Base-by-base conservation (phyloP, 768 basidiomycete genomes). In the Kwoniella dendrophila region DNA sequence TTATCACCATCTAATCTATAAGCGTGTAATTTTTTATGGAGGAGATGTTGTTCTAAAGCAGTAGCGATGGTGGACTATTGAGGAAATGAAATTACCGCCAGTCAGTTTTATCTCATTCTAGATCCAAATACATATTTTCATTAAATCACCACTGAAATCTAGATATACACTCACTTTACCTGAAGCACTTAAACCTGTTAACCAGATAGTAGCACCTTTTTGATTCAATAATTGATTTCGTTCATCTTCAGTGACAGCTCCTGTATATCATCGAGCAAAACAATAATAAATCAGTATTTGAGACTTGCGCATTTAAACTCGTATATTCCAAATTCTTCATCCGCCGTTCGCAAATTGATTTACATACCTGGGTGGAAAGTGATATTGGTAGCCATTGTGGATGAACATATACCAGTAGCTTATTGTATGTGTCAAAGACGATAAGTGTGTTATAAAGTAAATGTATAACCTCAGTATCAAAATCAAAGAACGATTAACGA, bases 61-160 rank as follows among this genome's bases (percentile, higher is more conserved):
- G 92, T 95, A 4, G 91, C 96, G 69, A 99, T 90, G 27, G 95
- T 98, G 5, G 93, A 97, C 92, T 98, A 76, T 1, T n/a, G 7
- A 32, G 32, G 24, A 36, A 30, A 18, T 41, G 36, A 63, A 43
- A 32, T 48, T 11, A 52, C 36, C 8, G 36, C 18, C 36, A 41
- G 51, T 22, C 53, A 40, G 70, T 67, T 51, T 43, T 18, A 18
- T 38, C 36, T 38, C n/a, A n/a, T n/a, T n/a, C n/a, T n/a, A n/a
- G n/a, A n/a, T n/a, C n/a, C n/a, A n/a, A n/a, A n/a, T n/a, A n/a
- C n/a, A n/a, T n/a, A n/a, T n/a, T n/a, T n/a, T n/a, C n/a, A n/a
- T n/a, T n/a, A n/a, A n/a, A n/a, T 38, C 36, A 18, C 36, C 36
- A 18, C 18, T 38, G 8, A 18, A 38, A 38, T 38, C 36, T 38